A percentile compares a stretch with the other conserved stretches of the same genome.
Evolutionary conservation across 306 rosid species (phyloP).

Genomic region (Quercus wislizeni): DNA sequence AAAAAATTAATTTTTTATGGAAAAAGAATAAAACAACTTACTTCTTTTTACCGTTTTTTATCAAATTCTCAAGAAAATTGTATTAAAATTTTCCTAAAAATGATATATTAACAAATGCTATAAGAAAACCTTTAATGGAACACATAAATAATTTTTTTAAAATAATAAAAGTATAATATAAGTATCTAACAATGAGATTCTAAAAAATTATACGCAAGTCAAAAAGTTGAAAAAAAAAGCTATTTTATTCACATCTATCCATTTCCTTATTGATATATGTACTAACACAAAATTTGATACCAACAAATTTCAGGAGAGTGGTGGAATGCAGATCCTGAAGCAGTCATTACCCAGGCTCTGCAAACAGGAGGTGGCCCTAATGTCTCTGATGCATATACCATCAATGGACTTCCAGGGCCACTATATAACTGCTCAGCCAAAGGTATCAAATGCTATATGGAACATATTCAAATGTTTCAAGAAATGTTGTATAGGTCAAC

Average conservation of each 20-base stretch:
- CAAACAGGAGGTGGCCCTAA: conserved; percentile 75
- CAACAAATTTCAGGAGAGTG: conserved; percentile 56
- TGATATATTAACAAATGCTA: no score
- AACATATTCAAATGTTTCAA: background rate
- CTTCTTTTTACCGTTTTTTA: no score
- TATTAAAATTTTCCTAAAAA: no score
- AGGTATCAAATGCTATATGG: conserved; percentile 33
- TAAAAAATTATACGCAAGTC: background rate
- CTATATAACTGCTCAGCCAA: conserved; percentile 65
- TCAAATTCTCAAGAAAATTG: no score
- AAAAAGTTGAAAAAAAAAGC: no score
- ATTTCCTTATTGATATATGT: background rate
- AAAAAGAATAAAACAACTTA: no score
- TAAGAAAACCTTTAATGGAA: no score
- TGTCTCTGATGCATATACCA: conserved; percentile 78
- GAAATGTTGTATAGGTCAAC: background rate
- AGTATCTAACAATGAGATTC: background rate
- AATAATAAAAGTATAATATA: no score
- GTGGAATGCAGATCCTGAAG: conserved; percentile 73
- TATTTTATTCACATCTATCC: background rate
- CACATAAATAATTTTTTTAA: no score
- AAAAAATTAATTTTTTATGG: no score
- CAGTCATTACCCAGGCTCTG: conserved; percentile 55
- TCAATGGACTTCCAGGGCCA: conserved; percentile 76
- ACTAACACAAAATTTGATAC: conserved; percentile 4